Base-by-base conservation (phyloP, 2,329 filamentous ascomycete genomes). In the Neospermospora avenae region DNA sequence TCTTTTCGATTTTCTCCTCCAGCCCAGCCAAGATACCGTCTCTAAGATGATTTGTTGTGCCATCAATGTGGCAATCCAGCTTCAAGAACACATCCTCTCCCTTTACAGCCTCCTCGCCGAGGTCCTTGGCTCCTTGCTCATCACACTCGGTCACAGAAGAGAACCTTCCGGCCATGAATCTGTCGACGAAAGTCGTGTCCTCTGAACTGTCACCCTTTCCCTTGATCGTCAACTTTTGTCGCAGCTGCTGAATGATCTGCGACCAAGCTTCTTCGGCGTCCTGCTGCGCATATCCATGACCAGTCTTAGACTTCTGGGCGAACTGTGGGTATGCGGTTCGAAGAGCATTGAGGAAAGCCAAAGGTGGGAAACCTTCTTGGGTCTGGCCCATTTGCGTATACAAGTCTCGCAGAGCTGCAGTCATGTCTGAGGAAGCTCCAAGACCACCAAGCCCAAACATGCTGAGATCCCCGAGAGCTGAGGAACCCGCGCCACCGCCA, bases 211-310 rank as follows among this genome's bases (percentile, higher is more conserved):
- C 71, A 84, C 67, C 65, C 0, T 72, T 72, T 8, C 83, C 81
- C 69, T 84, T 86, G 65, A 89, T 76, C 72, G 85, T 87, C 54
- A 98, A 77, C 72, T 90, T 93, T 70, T 89, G 84, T 63, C 89
- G 86, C 39, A 99, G 78, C 71, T 93, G 90, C 46, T 89, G 86
- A 5, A 99, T 78, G 63, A 99, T 96, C 73, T 98, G 93, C 20
- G 93, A 95, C 92, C 93, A 99, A 49, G 93, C 95, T 75, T 99
- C 95, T 75, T 99, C 95, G 0, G 95, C 95, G 77, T 99, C 95
- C 76, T 99, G 95, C 76, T 99, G 95, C n/a, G 95, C 93, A 72
- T 88, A 98, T 6, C 90, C 92, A 60, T 88, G 81, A 22, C 91
- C 90, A 34, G 88, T 87, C 73, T 90, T 93, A 58, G 91, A 85